Conservation (phyloP, 495 filamentous ascomycete genomes). For the Penicillium goetzii region DNA sequence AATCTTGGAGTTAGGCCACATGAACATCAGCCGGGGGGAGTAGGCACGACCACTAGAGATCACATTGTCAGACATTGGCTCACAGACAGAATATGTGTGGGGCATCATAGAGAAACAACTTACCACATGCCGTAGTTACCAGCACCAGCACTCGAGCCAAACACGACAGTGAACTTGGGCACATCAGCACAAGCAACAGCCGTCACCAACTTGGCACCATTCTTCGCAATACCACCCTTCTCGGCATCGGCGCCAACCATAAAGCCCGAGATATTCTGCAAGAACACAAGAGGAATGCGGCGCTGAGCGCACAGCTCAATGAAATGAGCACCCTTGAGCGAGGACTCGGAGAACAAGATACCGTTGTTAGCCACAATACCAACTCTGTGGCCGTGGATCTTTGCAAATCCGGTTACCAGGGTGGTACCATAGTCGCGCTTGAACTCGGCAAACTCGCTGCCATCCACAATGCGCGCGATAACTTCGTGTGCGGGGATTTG, state of each 20-base stretch:
- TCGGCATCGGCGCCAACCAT: conserved; percentile 97
- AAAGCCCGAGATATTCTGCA: conserved; percentile 97
- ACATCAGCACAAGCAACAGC: conserved; percentile 94
- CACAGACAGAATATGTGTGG: too few species aligned
- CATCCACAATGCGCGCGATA: conserved; percentile 93
- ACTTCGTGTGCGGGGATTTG: conserved; percentile 86
- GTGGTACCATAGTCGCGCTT: conserved; percentile 90
- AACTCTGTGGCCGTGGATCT: conserved; percentile 87
- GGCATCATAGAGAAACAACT: conserved; percentile 34
- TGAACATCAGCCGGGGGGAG: conserved; percentile 86
- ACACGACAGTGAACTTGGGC: conserved; percentile 95
- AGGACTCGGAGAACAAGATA: conserved; percentile 89
- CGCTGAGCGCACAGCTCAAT: conserved; percentile 96
- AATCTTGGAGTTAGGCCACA: conserved; percentile 96
- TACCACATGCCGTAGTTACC: conserved; percentile 85
- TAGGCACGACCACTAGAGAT: conserved; percentile 81
- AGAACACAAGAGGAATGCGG: conserved; percentile 84
- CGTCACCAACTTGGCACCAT: conserved; percentile 95
- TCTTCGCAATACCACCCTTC: conserved; percentile 94
- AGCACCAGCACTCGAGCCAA: conserved; percentile 78
- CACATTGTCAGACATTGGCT: conserved; percentile 12
- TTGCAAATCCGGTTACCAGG: conserved; percentile 89
- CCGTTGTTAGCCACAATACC: conserved; percentile 97
- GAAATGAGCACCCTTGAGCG: conserved; percentile 95
- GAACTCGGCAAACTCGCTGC: conserved; percentile 88